These are phyloP conservation scores for Herpomyces periplanetae DNA, from an alignment of 2,329 filamentous ascomycete species.

Conservation along the genomic window DNA sequence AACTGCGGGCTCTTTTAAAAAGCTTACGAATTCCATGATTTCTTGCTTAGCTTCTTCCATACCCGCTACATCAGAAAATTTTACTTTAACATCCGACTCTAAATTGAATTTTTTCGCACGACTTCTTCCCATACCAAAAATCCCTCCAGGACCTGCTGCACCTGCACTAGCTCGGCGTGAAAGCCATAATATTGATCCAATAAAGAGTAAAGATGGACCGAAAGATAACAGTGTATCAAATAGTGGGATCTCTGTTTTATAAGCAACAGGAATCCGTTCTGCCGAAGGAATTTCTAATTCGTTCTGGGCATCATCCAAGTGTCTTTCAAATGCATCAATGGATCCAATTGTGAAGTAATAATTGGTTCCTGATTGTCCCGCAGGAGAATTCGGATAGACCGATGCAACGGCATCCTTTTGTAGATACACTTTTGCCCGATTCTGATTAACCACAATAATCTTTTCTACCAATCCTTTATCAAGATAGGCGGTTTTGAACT, in stretches of 20 bases:
- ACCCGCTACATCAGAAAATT: slow-evolving; percentile 79
- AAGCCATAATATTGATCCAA: slow-evolving; percentile 43
- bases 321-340: slow-evolving; percentile 59
- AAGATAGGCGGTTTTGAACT: slow-evolving; percentile 65
- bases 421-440: slow-evolving; percentile 37
- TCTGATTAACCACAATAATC: slow-evolving; percentile 36
- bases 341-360: slow-evolving; percentile 92
- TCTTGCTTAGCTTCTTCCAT: slow-evolving; percentile 94
- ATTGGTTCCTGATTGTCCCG: slow-evolving; percentile 24
- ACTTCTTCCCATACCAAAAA: slow-evolving; percentile 87
- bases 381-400: slow-evolving; percentile 35
- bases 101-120: slow-evolving; percentile 91
- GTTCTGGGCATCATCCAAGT: slow-evolving; percentile 49
- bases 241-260: slow-evolving; percentile 32
- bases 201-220: slow-evolving; percentile 48
- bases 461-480: slow-evolving; percentile 88
- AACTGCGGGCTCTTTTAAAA: slow-evolving; percentile 62
- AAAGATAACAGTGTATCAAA: slow-evolving; percentile 35
- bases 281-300: slow-evolving; percentile 46
- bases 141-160: slow-evolving; percentile 17
- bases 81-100: slow-evolving; percentile 78
- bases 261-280: slow-evolving; percentile 79
- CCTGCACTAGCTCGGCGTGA: slow-evolving; percentile 30
- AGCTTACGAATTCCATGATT: slow-evolving; percentile 97
- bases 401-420: slow-evolving; percentile 29